A percentile compares a stretch with the other conserved stretches of the same genome.
Evolutionary conservation across 2,329 filamentous ascomycete genomes (phyloP).

Genomic region (Claviceps quebecensis): DNA sequence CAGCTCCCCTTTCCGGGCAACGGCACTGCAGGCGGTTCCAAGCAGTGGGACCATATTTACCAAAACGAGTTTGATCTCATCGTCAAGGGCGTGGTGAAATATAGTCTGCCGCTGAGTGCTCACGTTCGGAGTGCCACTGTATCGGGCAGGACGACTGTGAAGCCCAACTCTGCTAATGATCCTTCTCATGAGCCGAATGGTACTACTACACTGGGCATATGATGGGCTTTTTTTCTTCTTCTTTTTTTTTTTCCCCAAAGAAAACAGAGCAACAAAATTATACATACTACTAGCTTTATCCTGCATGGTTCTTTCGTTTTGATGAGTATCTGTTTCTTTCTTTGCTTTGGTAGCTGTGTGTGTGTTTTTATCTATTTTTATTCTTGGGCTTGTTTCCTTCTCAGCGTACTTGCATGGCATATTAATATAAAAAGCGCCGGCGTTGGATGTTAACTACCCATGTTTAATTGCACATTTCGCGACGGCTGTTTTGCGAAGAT

Average conservation of each 20-base stretch:
- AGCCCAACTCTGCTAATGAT: conserved; percentile 47
- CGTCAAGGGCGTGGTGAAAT: conserved; percentile 79
- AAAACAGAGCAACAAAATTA: background rate
- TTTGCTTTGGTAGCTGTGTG: background rate
- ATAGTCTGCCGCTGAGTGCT: conserved; percentile 51
- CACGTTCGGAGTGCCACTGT: conserved; percentile 45
- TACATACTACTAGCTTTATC: background rate
- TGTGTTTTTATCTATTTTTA: background rate
- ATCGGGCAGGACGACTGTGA: conserved; percentile 43
- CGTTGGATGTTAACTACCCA: conserved; percentile 17
- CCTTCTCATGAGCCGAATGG: conserved; percentile 61
- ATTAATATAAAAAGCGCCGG: conserved; percentile 16
- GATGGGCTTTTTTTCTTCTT: background rate
- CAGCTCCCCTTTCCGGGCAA: conserved; percentile 76
- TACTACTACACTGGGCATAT: conserved; percentile 32
- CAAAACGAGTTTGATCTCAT: conserved; percentile 90
- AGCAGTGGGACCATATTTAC: conserved; percentile 81
- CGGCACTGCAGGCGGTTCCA: conserved; percentile 69
- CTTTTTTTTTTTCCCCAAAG: background rate
- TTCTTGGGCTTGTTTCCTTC: conserved; percentile 14
- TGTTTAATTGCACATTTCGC: conserved; percentile 16
- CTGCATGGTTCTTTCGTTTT: background rate
- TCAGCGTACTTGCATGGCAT: conserved; percentile 24
- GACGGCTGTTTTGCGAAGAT: conserved; percentile 13
- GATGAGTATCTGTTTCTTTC: background rate